Conservation (phyloP, 192 early-diverging fungal genomes). For the Backusella tuberculispora region DNA sequence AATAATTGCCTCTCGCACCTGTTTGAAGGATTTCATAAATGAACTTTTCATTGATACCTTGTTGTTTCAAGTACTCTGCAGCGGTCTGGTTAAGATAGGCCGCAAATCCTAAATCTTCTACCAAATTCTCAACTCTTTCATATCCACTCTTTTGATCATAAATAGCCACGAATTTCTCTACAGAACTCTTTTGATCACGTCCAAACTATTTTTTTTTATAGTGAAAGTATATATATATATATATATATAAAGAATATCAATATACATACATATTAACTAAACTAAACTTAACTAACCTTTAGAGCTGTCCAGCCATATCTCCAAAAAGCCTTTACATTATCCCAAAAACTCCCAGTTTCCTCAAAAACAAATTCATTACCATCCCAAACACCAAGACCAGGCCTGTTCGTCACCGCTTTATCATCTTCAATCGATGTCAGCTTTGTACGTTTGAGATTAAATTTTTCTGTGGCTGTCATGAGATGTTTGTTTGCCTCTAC, state of each 20-base stretch:
- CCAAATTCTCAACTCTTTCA: slow-evolving; percentile 32
- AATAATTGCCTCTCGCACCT: slow-evolving; percentile 68
- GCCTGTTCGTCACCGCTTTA: slow-evolving; percentile 12
- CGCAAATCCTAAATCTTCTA: slow-evolving; percentile 35
- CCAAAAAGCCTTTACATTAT: slow-evolving; percentile 43
- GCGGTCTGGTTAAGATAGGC: slow-evolving; percentile 37
- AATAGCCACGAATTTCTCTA: slow-evolving; percentile 35
- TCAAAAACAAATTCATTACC: slow-evolving; percentile 57
- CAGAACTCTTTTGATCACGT: slow-evolving; percentile 4
- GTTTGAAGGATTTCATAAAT: slow-evolving; percentile 58
- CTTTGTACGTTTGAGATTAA: slow-evolving; percentile 49
- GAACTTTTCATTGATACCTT: slow-evolving; percentile 45
- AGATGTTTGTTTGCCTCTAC: slow-evolving; percentile 60
- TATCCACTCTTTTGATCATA: slow-evolving; percentile 38
- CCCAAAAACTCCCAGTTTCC: slow-evolving; percentile 50
- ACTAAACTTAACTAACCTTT: slow-evolving; percentile 35
- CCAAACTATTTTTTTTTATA: background rate
- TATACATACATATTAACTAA: background rate
- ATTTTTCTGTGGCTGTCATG: slow-evolving; percentile 50
- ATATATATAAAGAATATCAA: background rate
- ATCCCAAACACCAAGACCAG: slow-evolving; percentile 50
- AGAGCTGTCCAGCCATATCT: slow-evolving; percentile 51
- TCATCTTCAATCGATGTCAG: slow-evolving; percentile 32
- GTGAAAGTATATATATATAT: background rate
- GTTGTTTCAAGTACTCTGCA: slow-evolving; percentile 40